Evolutionary conservation across 768 basidiomycete genomes (phyloP).

Genomic region (Boletus speciosus): DNA sequence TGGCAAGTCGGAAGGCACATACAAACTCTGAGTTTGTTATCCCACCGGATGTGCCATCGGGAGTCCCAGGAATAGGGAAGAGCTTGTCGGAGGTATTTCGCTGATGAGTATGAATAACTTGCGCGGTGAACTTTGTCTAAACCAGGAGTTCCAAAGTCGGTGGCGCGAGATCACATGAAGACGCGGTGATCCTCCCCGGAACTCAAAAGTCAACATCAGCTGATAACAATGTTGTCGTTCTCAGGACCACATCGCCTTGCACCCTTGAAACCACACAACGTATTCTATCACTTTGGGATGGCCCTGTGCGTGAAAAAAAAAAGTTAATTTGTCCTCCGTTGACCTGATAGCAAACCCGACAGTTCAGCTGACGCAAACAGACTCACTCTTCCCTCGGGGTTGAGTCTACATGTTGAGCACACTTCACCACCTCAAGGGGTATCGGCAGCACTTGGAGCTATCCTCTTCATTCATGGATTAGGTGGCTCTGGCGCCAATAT

Average conservation of each 20-base stretch:
- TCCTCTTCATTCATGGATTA: slow-evolving; percentile 6
- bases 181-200: not conserved
- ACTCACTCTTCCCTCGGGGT: slow-evolving; percentile 4
- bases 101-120: not conserved
- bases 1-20: not conserved
- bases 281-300: not conserved
- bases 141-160: not conserved
- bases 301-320: not conserved
- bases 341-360: not conserved
- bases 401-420: slow-evolving; percentile 1
- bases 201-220: not conserved
- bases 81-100: not conserved
- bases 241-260: not conserved
- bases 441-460: not conserved
- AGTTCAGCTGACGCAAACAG: slow-evolving; percentile 5
- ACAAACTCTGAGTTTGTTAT: not conserved
- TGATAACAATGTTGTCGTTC: not conserved
- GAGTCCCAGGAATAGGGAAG: not conserved
- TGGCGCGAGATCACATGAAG: not conserved
- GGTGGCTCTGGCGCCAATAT: slow-evolving; percentile 4
- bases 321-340: not conserved
- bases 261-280: not conserved
- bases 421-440: not conserved
- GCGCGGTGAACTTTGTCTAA: not conserved
- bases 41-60: not conserved